Base-by-base conservation (phyloP, 345 rosid species). In the Bruguiera gymnorhiza region DNA sequence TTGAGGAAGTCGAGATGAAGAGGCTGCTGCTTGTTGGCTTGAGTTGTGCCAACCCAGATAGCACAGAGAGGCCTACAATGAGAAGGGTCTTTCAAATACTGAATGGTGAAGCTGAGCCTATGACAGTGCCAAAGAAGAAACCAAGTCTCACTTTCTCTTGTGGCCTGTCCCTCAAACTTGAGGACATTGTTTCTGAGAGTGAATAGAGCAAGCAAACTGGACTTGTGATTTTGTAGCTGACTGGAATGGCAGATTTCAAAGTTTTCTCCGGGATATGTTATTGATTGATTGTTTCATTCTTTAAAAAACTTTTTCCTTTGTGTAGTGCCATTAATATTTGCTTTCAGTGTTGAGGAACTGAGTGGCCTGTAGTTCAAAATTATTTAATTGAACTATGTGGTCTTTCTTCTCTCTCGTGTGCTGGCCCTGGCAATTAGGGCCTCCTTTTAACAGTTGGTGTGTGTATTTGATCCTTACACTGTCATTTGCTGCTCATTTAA, bases 21-120 rank as follows among this genome's bases (percentile, higher is more conserved):
- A 95, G 80, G 80, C 87, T 95, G 70, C 72, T 95, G 73, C 86
- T 92, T 32, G 79, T 95, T 6, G 99, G 98, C 18, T 70, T 90
- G 70, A 88, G 84, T 64, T 95, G 98, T 67, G 97, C 95, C 0
- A 89, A 92, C 76, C 98, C 99, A 0, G 93, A 88, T 73, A 78
- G 92, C 74, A 62, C 73, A 5, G 82, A 82, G 81, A 86, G 97
- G 77, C 96, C 99, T 66, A 81, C 89, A 0, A 88, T 87, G 84
- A 92, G 99, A 70, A 88, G 89, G 76, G 92, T 90, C 23, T 84
- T 95, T 67, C 99, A 92, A 79, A 84, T 95, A 48, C 87, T 95
- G 43, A 83, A 85, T 69, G 84, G 84, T 11, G 97, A 95, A 69
- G 84, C 78, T 4, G 89, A 84, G 70, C 87, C 83, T 4, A 21